Evolutionary conservation across 768 basidiomycete genomes (phyloP).

Genomic region (Lyophyllum atratum): DNA sequence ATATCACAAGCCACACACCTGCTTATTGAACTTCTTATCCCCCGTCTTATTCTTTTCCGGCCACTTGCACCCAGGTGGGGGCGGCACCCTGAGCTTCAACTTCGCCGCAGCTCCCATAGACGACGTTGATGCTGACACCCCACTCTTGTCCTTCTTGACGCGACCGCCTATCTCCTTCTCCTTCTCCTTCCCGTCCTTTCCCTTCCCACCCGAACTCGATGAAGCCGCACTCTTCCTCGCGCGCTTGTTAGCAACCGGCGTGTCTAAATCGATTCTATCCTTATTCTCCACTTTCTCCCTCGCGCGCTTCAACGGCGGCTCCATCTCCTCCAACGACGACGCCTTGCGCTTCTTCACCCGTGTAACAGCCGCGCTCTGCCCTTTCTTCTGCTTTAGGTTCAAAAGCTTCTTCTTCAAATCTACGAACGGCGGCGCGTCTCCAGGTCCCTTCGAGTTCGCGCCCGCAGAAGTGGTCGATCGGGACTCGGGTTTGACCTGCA

Average conservation of each 20-base stretch:
- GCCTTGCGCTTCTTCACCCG: constrained; percentile 34
- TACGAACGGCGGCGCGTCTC: neutral
- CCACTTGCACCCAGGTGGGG: constrained; percentile 20
- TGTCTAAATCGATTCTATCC: no score
- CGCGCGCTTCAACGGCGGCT: constrained; percentile 35
- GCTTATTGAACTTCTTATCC: constrained; percentile 27
- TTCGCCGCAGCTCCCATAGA: constrained; percentile 8
- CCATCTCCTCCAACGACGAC: constrained; percentile 15
- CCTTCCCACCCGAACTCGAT: constrained; percentile 8
- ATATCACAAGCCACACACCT: constrained; percentile 32
- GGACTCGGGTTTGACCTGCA: neutral
- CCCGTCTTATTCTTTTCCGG: constrained; percentile 24
- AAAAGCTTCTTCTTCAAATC: constrained; percentile 16
- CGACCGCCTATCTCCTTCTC: neutral
- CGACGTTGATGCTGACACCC: neutral
- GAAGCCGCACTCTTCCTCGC: neutral
- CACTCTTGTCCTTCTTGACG: constrained; percentile 10
- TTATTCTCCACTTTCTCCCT: constrained; percentile 9
- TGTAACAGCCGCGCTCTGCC: constrained; percentile 29
- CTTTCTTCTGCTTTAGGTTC: constrained; percentile 7
- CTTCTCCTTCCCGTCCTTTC: constrained; percentile 6
- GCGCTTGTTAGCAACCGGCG: neutral
- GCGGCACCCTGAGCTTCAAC: constrained; percentile 5
- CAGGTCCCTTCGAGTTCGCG: neutral
- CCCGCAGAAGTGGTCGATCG: neutral